Base-by-base conservation (phyloP, 768 basidiomycete species). In the Infundibulicybe gibba region DNA sequence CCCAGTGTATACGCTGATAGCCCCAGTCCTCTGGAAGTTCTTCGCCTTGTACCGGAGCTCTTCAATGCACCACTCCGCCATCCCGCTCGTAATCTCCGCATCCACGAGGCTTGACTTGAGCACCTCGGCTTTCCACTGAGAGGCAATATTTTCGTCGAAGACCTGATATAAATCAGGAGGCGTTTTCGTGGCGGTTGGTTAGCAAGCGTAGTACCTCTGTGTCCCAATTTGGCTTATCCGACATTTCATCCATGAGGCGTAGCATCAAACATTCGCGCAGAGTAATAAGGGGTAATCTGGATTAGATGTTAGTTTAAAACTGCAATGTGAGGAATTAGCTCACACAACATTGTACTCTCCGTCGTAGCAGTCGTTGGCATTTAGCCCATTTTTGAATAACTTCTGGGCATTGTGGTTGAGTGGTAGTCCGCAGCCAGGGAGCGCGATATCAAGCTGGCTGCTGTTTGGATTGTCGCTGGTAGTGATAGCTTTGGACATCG, bases 161-260 rank as follows among this genome's bases (percentile, higher is more conserved):
- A n/a, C n/a, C n/a, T n/a, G n/a, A n/a, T n/a, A n/a, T n/a, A n/a
- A n/a, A 16, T 33, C 19, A 35, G 39, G 4, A 10, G 33, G 15
- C 15, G 15, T 13, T 5, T 33, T 30, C 3, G 20, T n/a, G 1
- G 10, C 15, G 20, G 14, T 6, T 40, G 4, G 14, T 40, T 1
- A 11, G 11, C 40, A n/a, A n/a, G 43, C 1, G 14, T 10, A 34
- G 6, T 34, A 58, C 54, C 54, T 59, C 55, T 8, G 20, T 46
- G 8, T 52, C 50, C 58, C 56, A 59, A 12, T 49, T 51, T 2
- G 45, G 30, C 38, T 57, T 57, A 20, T 59, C 58, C 10, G 55
- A 57, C 16, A 57, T n/a, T 17, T 42, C 25, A 35, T 59, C 51
- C 54, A 55, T 59, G 31, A 59, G 50, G 6, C 34, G 15, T 31